Evolutionary conservation across 805 yeast species (phyloP), one percentile per base, ranked within the genome.

Genomic region (Metschnikowia kofuensis): DNA sequence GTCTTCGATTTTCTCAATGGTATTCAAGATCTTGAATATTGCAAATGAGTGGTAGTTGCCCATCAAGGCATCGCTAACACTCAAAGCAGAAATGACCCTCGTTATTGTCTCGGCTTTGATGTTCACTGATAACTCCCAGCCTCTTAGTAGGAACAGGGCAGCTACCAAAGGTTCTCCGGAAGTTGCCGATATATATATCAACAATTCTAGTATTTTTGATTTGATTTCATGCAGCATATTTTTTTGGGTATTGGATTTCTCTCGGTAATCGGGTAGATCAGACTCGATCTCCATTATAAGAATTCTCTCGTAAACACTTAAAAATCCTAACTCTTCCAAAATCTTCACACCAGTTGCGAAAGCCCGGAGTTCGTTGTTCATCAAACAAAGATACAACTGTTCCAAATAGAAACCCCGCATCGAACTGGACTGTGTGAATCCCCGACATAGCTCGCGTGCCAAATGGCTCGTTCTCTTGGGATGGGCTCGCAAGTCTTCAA

Each of bases 111-210:
- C 36, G 11, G 55, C 29, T 6, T 41, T 41, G 35, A 52, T 38
- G 7, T 14, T 27, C 27, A 47, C 37, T 14, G 38, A 28, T 13
- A 16, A 27, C 4, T 37, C 43, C 15, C 30, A 13, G 15, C 45
- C 21, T 7, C 31, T 34, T 12, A 48, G 26, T 9, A 45, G 45
- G 28, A 49, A 42, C 55, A 49, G 57, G 2, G 52, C 50, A 5
- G 52, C 52, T 5, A 54, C 35, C 11, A 54, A 38, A 13, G 55
- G 55, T 15, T 49, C 53, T 7, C 55, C 57, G 7, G 42, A 35
- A 21, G 45, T 31, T 9, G 45, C 30, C 8, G 51, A 28, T 5
- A 50, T 28, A 4, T 26, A 32, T 2, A 40, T 40, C 38, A 47
- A 41, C 9, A 50, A 35, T 14, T 48, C 41, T 8, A 42, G 32